A percentile compares a stretch with the other conserved stretches of the same genome.
phyloP scores from a whole-genome alignment of 1,284 basidiomycete species.

The Boletus semigastroideus region DNA sequence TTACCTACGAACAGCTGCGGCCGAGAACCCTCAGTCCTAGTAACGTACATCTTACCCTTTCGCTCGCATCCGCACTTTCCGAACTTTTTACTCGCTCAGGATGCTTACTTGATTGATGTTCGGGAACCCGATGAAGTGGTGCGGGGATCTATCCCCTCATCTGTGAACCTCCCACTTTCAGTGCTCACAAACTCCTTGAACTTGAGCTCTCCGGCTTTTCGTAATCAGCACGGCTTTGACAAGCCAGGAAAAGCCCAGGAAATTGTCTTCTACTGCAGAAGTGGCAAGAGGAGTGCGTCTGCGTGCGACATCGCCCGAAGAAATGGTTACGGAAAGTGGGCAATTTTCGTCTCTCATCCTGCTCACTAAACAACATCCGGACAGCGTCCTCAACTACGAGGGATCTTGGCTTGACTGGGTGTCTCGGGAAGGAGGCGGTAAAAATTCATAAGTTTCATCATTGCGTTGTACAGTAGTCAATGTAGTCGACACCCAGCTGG shows the following conservation, averaged over 20 bases:
- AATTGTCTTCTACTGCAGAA: conserved; percentile 93
- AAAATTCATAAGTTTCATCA: conserved; percentile 10
- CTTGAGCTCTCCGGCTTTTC: conserved; percentile 60
- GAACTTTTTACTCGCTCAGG: conserved; percentile 41
- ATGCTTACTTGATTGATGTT: conserved; percentile 88
- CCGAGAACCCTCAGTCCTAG: conserved; percentile 78
- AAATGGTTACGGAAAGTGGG: conserved; percentile 85
- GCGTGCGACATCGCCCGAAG: conserved; percentile 84
- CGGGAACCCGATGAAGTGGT: conserved; percentile 92
- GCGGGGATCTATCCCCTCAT: conserved; percentile 93
- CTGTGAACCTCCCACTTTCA: conserved; percentile 92
- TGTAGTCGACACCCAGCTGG: conserved; percentile 2
- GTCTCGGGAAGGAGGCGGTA: conserved; percentile 51
- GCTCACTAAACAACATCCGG: background rate
- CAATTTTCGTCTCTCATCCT: conserved; percentile 1
- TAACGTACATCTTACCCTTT: conserved; percentile 48
- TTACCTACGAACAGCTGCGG: conserved; percentile 86
- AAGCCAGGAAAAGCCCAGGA: conserved; percentile 81
- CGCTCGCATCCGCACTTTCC: background rate
- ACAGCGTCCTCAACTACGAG: conserved; percentile 80
- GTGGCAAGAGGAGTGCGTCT: conserved; percentile 81
- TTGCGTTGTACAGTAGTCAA: conserved; percentile 1
- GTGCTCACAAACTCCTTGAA: conserved; percentile 72
- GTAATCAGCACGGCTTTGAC: conserved; percentile 75
- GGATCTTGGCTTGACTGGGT: conserved; percentile 96